Evolutionary conservation across 768 basidiomycete genomes (phyloP).

Genomic region (Rhodotorula sphaerocarpa): DNA sequence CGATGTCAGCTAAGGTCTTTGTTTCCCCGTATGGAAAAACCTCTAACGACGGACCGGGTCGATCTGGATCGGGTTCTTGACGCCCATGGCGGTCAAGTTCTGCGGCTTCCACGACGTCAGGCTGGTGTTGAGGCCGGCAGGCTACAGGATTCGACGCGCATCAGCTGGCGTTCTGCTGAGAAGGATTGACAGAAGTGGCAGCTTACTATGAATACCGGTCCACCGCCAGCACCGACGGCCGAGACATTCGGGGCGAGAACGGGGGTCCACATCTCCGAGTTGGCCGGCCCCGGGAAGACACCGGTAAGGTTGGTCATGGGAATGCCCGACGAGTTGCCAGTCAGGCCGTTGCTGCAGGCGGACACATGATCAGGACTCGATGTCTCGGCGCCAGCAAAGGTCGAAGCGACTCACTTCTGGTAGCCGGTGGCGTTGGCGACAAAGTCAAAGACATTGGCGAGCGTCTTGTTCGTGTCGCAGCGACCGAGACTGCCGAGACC

Average conservation of each 20-base stretch:
- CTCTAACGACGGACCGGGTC: background rate
- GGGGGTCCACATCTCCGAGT: slow-evolving; percentile 40
- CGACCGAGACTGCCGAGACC: slow-evolving; percentile 45
- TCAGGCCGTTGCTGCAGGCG: slow-evolving; percentile 40
- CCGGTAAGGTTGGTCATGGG: slow-evolving; percentile 48
- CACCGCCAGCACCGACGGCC: slow-evolving; percentile 48
- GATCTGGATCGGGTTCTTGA: background rate
- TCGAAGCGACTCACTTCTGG: slow-evolving; percentile 39
- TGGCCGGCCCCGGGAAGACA: slow-evolving; percentile 49
- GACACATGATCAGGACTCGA: too few relatives aligned
- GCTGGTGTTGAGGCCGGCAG: slow-evolving; percentile 41
- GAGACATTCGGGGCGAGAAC: slow-evolving; percentile 48
- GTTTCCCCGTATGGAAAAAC: too few relatives aligned
- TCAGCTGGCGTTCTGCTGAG: too few relatives aligned
- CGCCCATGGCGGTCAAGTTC: slow-evolving; percentile 3
- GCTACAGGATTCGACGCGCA: too few relatives aligned
- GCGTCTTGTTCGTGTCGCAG: slow-evolving; percentile 36
- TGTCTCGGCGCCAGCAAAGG: too few relatives aligned
- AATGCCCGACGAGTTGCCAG: slow-evolving; percentile 36
- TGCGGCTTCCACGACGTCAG: slow-evolving; percentile 38
- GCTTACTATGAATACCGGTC: slow-evolving; percentile 45
- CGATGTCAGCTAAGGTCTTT: too few relatives aligned
- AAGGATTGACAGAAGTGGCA: too few relatives aligned
- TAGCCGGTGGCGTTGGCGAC: slow-evolving; percentile 52
- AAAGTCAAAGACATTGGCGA: slow-evolving; percentile 52